Evolutionary conservation across 1,139 yeast species (phyloP).

Genomic region (Geotrichum restrictum): DNA sequence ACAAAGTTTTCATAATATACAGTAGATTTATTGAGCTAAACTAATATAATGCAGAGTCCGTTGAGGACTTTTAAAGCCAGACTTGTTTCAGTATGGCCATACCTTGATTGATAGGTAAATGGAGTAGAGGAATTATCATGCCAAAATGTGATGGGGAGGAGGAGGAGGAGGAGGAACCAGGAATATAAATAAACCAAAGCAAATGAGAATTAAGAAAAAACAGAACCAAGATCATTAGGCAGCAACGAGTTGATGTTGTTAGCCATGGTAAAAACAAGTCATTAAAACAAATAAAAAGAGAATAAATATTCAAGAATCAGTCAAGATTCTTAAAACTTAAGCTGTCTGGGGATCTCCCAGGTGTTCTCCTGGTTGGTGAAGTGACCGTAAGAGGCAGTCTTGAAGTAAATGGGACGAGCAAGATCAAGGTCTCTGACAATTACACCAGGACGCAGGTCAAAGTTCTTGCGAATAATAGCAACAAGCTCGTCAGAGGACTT

Average conservation of each 20-base stretch:
- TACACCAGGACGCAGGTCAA: constrained; percentile 99
- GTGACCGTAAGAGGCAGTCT: constrained; percentile 99
- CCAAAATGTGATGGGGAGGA: background rate
- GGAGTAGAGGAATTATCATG: constrained; percentile 3
- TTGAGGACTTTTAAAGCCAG: constrained; percentile 22
- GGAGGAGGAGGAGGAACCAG: constrained; percentile 12
- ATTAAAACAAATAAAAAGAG: constrained; percentile 15
- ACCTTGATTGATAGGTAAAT: constrained; percentile 9
- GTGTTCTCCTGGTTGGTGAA: constrained; percentile 98
- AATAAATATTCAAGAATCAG: background rate
- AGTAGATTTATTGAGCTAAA: constrained; percentile 1
- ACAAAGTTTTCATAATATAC: constrained; percentile 1
- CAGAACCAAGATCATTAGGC: constrained; percentile 18
- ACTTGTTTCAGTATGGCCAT: constrained; percentile 20
- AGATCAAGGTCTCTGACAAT: constrained; percentile 92
- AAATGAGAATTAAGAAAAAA: constrained; percentile 5
- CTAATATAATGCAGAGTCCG: constrained; percentile 20
- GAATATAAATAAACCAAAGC: constrained; percentile 16
- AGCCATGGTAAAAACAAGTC: constrained; percentile 20
- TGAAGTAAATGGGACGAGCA: constrained; percentile 98
- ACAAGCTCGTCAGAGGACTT: constrained; percentile 86
- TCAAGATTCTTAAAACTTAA: constrained; percentile 53
- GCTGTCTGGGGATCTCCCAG: constrained; percentile 96
- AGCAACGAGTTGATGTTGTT: constrained; percentile 22
- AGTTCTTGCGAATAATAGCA: constrained; percentile 84